Evolutionary conservation across 306 rosid genomes (phyloP), one percentile per base, ranked within the genome.

Genomic region (Fragaria iinumae): DNA sequence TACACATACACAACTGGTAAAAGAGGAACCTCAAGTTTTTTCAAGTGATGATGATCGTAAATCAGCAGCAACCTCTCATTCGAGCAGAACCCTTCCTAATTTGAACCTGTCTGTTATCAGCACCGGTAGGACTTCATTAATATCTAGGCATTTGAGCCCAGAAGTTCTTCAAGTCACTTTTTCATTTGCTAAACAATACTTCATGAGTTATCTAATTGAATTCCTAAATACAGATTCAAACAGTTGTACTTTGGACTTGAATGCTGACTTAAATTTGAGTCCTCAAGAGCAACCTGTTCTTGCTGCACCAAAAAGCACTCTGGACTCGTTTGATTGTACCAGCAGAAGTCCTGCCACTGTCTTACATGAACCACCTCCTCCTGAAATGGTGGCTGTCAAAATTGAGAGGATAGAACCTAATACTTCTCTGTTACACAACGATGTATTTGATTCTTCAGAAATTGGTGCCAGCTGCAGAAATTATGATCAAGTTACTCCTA

Each of bases 301-400:
- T 62, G 48, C 70, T 76, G 79, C 27, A 32, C 55, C 39, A 49
- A 79, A 71, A 77, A 47, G 73, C 79, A 77, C 48, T 71, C 48
- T 55, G 50, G 80, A 76, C 72, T 72, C 86, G 21, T 36, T 83
- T 80, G 85, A 83, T 69, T 84, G 85, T 63, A 75, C 80, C 73
- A 73, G 86, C 80, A 79, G 87, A 60, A 86, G 73, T 68, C 72
- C 82, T 81, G 85, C 82, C 62, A 63, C 80, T 67, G 81, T 45
- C 32, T 79, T 76, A 53, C 82, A 75, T 55, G 78, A 84, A 74
- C 80, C 71, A 53, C 78, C 78, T 70, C 80, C 79, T 71, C 73
- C 76, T 38, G 88, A 86, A 52, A 47, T 81, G 67, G 52, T 52
- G 5, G 79, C 69, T 49, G 27, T 75, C 5, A 75, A 76, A 76